Percentiles rank a stretch among this genome's conserved stretches.
These are phyloP conservation scores for Triticum monococcum DNA, from an alignment of 176 grass and related monocot genomes.

Conservation along the genomic window DNA sequence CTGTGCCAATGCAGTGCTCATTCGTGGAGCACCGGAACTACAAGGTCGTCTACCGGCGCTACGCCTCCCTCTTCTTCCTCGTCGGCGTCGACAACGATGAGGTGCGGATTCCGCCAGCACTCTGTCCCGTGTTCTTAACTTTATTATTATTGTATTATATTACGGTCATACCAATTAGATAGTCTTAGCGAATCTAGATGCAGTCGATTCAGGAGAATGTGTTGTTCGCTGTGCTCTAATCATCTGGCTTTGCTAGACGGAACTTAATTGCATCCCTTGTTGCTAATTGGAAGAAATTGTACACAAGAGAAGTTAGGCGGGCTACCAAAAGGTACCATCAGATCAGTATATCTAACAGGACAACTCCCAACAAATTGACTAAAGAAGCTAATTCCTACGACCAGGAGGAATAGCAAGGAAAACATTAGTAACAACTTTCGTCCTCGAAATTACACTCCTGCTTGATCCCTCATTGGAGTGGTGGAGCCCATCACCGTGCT, in stretches of 20 bases:
- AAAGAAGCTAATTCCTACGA: not conserved
- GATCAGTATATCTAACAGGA: not conserved
- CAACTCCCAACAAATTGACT: not conserved
- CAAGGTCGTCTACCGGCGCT: slow-evolving; percentile 93
- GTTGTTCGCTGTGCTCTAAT: not conserved
- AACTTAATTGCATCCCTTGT: too few species aligned
- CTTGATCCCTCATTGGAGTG: not conserved
- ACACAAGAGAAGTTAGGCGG: not conserved
- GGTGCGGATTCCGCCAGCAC: slow-evolving; percentile 21
- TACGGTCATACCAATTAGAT: not conserved
- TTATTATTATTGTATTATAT: not conserved
- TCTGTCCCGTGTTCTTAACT: not conserved
- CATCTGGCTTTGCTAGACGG: not conserved
- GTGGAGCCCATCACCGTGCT: not conserved
- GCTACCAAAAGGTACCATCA: not conserved
- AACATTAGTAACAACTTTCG: not conserved
- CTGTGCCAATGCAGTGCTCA: slow-evolving; percentile 65
- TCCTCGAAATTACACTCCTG: not conserved
- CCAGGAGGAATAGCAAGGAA: not conserved
- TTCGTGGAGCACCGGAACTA: slow-evolving; percentile 99
- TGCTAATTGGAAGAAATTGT: not conserved
- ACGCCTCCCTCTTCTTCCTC: slow-evolving; percentile 96
- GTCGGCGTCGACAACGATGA: slow-evolving; percentile 97
- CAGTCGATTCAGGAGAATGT: not conserved
- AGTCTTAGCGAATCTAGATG: not conserved